A percentile compares a stretch with the other conserved stretches of the same genome.
Conservation (phyloP, 2,329 filamentous ascomycete genomes). For the Paecilomyces formosus region DNA sequence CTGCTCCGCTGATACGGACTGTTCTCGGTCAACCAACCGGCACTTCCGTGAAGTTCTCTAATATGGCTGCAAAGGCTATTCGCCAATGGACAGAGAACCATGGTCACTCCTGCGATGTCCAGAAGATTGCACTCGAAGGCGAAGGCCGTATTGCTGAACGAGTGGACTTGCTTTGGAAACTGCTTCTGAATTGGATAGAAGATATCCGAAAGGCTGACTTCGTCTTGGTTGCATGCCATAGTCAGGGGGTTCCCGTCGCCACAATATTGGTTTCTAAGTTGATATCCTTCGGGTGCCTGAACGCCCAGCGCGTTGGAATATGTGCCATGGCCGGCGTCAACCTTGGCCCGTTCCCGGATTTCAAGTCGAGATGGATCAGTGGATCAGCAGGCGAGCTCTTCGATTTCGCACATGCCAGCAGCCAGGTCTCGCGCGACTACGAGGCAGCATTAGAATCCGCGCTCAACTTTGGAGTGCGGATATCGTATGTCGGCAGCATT, state of each 20-base stretch:
- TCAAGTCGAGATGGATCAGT: conserved; percentile 81
- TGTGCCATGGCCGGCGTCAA: conserved; percentile 90
- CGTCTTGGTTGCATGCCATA: conserved; percentile 86
- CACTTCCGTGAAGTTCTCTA: conserved; percentile 88
- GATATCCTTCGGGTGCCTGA: conserved; percentile 80
- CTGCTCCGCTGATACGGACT: conserved; percentile 75
- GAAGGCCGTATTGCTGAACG: conserved; percentile 87
- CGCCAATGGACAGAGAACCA: conserved; percentile 67
- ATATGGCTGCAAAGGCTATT: conserved; percentile 76
- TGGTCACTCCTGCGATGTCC: conserved; percentile 71
- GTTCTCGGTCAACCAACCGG: conserved; percentile 93
- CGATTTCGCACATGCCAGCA: conserved; percentile 79
- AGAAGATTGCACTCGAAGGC: conserved; percentile 89
- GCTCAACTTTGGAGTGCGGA: conserved; percentile 69
- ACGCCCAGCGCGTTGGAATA: conserved; percentile 68
- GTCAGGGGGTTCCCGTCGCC: conserved; percentile 88
- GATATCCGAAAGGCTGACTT: conserved; percentile 82
- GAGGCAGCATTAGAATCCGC: conserved; percentile 66
- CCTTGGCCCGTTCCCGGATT: conserved; percentile 85
- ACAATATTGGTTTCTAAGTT: conserved; percentile 90
- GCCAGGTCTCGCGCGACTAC: conserved; percentile 74
- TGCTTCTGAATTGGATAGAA: conserved; percentile 90
- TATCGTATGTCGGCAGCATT: conserved; percentile 88
- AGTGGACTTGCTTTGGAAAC: conserved; percentile 87
- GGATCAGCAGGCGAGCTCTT: conserved; percentile 91